Evolutionary conservation across 805 yeast genomes (phyloP), one percentile per base, ranked within the genome.

Genomic region (Tetrapisispora iriomotensis): DNA sequence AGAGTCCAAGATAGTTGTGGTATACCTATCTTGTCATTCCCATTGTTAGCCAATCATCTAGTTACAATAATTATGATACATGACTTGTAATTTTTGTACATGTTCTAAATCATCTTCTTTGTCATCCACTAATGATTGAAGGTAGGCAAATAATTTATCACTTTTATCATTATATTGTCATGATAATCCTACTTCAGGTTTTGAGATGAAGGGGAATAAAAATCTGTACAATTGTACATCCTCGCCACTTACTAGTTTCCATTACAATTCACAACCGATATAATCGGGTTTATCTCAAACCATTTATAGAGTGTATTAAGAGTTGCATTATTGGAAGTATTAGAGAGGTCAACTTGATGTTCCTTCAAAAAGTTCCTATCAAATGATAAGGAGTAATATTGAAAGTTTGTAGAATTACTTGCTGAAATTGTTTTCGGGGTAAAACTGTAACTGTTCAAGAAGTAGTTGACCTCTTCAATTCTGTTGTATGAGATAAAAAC

Each of bases 391-490:
- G 47, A 44, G 39, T 43, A 41, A 29, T 41, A 45, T 24, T 45
- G 47, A 13, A 7, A 33, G 32, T 8, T 28, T 57, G 49, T 30
- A 17, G 3, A 17, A 26, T 6, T 43, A 28, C 8, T 36, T 4
- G 19, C 45, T 6, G 29, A 5, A 27, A 14, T 27, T 27, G 14
- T 5, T 3, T 23, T 22, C 12, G 77, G 77, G 4, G 68, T 48
- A 45, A 73, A 73, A 1, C 77, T 77, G 48, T 73, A 72, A 4
- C 62, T 61, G 31, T 59, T 51, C 20, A 61, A 58, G 43, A 71
- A 67, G 25, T 54, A 53, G 25, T 59, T 53, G 18, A 68, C 39
- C 40, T 72, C 75, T 41, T 69, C 74, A 4, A 50, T 42, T n/a
- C 63, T 64, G 3, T 68, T 54, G 43, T 73, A 73, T 37, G 67